Evolutionary conservation across 2,329 filamentous ascomycete species (phyloP).

Genomic region (Botrytis deweyae): DNA sequence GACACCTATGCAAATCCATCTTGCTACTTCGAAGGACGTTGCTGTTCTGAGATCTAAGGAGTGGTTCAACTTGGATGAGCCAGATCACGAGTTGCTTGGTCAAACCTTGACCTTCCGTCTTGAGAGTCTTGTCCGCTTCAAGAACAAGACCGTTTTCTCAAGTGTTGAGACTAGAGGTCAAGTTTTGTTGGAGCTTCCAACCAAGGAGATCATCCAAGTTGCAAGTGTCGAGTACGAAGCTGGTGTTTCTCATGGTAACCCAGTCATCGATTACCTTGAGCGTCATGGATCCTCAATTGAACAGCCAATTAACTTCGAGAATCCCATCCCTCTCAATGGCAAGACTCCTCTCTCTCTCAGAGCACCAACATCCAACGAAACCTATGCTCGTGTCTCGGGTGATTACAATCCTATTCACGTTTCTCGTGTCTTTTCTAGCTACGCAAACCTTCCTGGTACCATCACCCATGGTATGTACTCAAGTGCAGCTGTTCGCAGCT

Average conservation of each 20-base stretch:
- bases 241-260: conserved; percentile 89
- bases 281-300: conserved; percentile 90
- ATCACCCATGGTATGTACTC: conserved; percentile 99
- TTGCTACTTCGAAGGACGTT: conserved; percentile 85
- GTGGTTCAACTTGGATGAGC: conserved; percentile 89
- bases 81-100: conserved; percentile 81
- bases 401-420: conserved; percentile 99
- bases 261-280: conserved; percentile 92
- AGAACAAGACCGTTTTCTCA: conserved; percentile 90
- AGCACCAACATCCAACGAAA: conserved; percentile 94
- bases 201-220: conserved; percentile 95
- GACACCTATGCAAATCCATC: conserved; percentile 89
- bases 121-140: conserved; percentile 86
- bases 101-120: conserved; percentile 96
- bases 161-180: conserved; percentile 89
- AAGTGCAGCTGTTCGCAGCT: conserved; percentile 89
- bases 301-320: conserved; percentile 95
- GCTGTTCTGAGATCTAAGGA: conserved; percentile 94
- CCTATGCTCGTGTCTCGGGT: conserved; percentile 93
- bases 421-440: conserved; percentile 91
- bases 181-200: conserved; percentile 89
- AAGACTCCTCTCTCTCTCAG: conserved; percentile 86
- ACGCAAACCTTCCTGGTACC: conserved; percentile 91
- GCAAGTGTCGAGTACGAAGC: conserved; percentile 96
- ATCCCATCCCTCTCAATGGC: conserved; percentile 91